Evolutionary conservation across 345 rosid species (phyloP).

Genomic region (Hibiscus syriacus): DNA sequence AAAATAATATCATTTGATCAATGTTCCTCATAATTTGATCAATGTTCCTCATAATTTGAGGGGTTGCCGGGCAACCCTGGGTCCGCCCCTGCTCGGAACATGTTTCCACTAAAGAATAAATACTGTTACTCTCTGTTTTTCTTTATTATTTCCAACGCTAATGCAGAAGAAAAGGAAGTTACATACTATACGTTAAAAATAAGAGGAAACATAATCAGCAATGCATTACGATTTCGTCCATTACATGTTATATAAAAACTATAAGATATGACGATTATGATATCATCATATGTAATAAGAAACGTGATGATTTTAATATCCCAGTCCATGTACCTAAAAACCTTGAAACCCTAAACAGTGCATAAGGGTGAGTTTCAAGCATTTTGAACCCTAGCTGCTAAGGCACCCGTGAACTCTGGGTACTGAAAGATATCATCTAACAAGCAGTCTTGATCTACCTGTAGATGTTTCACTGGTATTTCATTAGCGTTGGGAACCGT

Average conservation of each 20-base stretch:
- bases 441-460: constrained; percentile 17
- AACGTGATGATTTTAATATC: background rate
- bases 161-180: background rate
- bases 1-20: too few relatives aligned
- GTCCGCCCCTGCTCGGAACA: too few relatives aligned
- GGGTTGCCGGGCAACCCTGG: too few relatives aligned
- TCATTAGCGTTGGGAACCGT: background rate
- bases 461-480: constrained; percentile 14
- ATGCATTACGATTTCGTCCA: background rate
- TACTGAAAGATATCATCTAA: constrained; percentile 32
- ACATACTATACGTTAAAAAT: background rate
- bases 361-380: constrained; percentile 4
- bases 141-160: background rate
- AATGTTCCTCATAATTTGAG: too few relatives aligned
- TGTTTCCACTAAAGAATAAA: constrained; percentile 4
- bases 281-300: too few relatives aligned
- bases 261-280: too few relatives aligned
- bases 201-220: background rate
- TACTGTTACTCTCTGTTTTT: too few relatives aligned
- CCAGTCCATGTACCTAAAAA: background rate
- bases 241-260: background rate
- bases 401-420: constrained; percentile 27
- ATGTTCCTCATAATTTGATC: too few relatives aligned
- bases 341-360: background rate
- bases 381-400: constrained; percentile 35